Conservation (phyloP, 2,329 filamentous ascomycete genomes). For the Malbranchea cinnamomea region DNA sequence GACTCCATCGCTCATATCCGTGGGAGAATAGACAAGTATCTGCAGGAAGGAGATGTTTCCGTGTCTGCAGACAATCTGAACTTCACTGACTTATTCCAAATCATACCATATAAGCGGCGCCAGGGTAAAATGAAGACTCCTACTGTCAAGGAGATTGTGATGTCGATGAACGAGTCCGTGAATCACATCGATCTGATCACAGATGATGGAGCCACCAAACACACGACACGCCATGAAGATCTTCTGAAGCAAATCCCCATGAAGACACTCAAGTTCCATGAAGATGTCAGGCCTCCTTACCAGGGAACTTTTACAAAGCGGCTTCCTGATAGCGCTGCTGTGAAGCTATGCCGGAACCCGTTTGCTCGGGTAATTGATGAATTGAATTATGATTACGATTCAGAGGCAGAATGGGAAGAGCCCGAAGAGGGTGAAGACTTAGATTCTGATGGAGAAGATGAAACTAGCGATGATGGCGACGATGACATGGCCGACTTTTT, state of each 20-base stretch:
- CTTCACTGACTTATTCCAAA: constrained; percentile 23
- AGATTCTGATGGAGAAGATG: constrained; percentile 48
- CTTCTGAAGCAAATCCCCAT: constrained; percentile 36
- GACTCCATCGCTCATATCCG: constrained; percentile 41
- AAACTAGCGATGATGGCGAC: constrained; percentile 49
- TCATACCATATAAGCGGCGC: constrained; percentile 24
- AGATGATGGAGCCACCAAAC: constrained; percentile 12
- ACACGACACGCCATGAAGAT: constrained; percentile 21
- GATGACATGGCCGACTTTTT: constrained; percentile 83
- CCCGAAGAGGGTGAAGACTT: constrained; percentile 59
- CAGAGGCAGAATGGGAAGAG: constrained; percentile 51
- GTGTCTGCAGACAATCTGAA: constrained; percentile 7
- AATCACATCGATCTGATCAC: constrained; percentile 28
- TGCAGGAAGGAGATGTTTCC: constrained; percentile 9
- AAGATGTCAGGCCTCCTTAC: constrained; percentile 49
- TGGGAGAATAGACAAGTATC: constrained; percentile 31
- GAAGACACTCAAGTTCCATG: constrained; percentile 45
- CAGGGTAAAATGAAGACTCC: constrained; percentile 17
- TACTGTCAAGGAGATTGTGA: constrained; percentile 47
- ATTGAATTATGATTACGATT: constrained; percentile 51
- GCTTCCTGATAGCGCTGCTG: constrained; percentile 24
- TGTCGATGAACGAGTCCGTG: constrained; percentile 30
- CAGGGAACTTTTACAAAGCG: constrained; percentile 44
- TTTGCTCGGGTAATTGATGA: constrained; percentile 36
- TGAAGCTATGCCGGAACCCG: constrained; percentile 40